These are phyloP conservation scores for Patellifolia procumbens DNA, from an alignment of 179 eudicot species.

Conservation along the genomic window DNA sequence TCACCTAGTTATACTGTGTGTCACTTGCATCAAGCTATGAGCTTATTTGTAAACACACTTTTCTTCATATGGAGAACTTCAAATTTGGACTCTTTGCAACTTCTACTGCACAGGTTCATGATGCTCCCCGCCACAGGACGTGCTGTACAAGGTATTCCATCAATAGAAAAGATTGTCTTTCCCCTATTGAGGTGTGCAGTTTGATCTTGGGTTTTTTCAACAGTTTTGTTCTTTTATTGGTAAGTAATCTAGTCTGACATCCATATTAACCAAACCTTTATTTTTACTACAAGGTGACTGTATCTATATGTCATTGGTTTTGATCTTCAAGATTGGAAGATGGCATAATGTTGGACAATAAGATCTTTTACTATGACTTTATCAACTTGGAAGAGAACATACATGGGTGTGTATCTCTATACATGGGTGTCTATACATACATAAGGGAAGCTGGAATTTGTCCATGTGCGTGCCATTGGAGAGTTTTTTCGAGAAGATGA, in stretches of 20 bases:
- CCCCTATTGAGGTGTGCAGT: conserved; percentile 76
- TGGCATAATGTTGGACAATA: conserved; percentile 80
- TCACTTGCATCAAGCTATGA: conserved; percentile 79
- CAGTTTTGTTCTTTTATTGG: conserved; percentile 36
- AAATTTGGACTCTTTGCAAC: conserved; percentile 92
- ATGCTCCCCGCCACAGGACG: conserved; percentile 77
- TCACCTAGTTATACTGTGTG: conserved; percentile 65
- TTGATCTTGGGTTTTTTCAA: conserved; percentile 36
- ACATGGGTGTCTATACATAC: conserved; percentile 88
- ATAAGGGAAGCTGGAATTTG: conserved; percentile 90
- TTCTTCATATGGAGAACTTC: conserved; percentile 67
- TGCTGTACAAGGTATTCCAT: conserved; percentile 86
- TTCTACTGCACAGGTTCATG: conserved; percentile 86
- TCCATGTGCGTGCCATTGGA: conserved; percentile 87
- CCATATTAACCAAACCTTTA: neutral
- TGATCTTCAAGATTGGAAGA: conserved; percentile 77
- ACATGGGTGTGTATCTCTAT: conserved; percentile 83
- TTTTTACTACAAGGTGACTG: conserved; percentile 2
- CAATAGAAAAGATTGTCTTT: conserved; percentile 83
- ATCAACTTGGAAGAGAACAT: conserved; percentile 75
- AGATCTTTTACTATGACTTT: conserved; percentile 83
- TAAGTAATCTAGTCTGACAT: conserved; percentile 28
- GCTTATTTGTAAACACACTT: conserved; percentile 90
- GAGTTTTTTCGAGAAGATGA: conserved; percentile 94
- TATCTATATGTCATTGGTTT: conserved; percentile 17